These are phyloP conservation scores for Penicillium hesseltinei DNA, from an alignment of 2,329 filamentous ascomycete species.

Conservation along the genomic window DNA sequence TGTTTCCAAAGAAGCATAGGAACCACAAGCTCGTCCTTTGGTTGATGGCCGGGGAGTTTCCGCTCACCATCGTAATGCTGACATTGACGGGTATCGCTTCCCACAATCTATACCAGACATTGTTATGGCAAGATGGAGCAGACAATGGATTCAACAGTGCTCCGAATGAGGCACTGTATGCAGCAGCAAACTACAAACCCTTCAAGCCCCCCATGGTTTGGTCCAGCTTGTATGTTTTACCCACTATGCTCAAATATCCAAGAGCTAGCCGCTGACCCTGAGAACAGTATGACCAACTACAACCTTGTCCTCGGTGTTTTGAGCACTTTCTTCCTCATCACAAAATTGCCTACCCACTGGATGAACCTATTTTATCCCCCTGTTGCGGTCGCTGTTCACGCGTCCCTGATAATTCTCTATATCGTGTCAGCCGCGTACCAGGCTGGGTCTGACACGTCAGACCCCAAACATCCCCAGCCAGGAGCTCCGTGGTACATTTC, in stretches of 20 bases:
- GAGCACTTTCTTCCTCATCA: slow-evolving; percentile 60
- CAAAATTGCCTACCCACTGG: slow-evolving; percentile 57
- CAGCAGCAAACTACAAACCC: slow-evolving; percentile 57
- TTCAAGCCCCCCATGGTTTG: slow-evolving; percentile 57
- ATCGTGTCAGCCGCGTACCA: slow-evolving; percentile 56
- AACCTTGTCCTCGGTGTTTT: slow-evolving; percentile 62
- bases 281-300: slow-evolving; percentile 56
- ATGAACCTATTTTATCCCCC: slow-evolving; percentile 58
- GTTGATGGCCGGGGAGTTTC: slow-evolving; percentile 56
- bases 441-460: slow-evolving; percentile 57
- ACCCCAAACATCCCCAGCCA: slow-evolving; percentile 52
- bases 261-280: not conserved
- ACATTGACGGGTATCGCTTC: slow-evolving; percentile 62
- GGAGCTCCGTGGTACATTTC: slow-evolving; percentile 64
- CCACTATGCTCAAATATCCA: not conserved
- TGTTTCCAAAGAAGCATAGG: slow-evolving; percentile 55
- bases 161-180: slow-evolving; percentile 56
- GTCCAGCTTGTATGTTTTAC: slow-evolving; percentile 56
- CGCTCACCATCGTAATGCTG: slow-evolving; percentile 57
- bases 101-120: slow-evolving; percentile 60
- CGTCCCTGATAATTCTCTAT: slow-evolving; percentile 52
- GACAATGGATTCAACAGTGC: slow-evolving; percentile 63
- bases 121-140: slow-evolving; percentile 61
- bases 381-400: slow-evolving; percentile 54
- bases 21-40: slow-evolving; percentile 52